phyloP scores from a whole-genome alignment of 352 stramenopile species.

The Thraustochytrium sp. region DNA sequence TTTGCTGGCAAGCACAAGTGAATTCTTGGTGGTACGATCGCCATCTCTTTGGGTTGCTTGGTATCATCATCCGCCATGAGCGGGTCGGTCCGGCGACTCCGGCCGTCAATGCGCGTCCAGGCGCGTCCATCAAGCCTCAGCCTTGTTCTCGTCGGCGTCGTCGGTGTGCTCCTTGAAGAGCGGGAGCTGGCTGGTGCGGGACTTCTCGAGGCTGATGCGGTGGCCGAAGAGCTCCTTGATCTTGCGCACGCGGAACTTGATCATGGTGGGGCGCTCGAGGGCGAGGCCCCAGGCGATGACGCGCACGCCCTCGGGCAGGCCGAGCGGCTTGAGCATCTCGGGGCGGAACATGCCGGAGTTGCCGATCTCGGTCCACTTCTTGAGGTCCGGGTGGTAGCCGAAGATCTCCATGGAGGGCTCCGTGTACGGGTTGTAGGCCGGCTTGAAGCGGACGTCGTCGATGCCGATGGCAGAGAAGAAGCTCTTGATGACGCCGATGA shows the following conservation, averaged over 20 bases:
- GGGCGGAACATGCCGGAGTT: conserved; percentile 93
- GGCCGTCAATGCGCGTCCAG: no score
- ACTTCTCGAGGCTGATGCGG: conserved; percentile 65
- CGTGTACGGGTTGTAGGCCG: conserved; percentile 99
- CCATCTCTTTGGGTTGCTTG: no score
- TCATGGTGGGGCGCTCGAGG: conserved; percentile 98
- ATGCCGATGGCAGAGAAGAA: conserved; percentile 97
- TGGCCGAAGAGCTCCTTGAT: conserved; percentile 99
- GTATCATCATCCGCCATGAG: no score
- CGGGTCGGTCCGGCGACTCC: no score
- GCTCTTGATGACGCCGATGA: conserved; percentile 98
- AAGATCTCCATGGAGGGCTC: conserved; percentile 99
- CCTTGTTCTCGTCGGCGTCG: background rate
- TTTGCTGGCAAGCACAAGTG: no score
- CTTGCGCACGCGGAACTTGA: conserved; percentile 99
- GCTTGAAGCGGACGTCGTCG: conserved; percentile 97
- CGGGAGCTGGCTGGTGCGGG: conserved; percentile 28
- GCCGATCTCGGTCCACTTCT: conserved; percentile 72
- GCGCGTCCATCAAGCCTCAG: no score
- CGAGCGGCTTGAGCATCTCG: conserved; percentile 98
- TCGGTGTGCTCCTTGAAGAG: conserved; percentile 32
- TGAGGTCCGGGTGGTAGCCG: conserved; percentile 98
- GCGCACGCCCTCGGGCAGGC: conserved; percentile 94
- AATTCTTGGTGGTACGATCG: no score
- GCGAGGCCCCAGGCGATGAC: conserved; percentile 99